phyloP scores from a whole-genome alignment of 139 green algal species.

The Pseudopediastrum boryanum region DNA sequence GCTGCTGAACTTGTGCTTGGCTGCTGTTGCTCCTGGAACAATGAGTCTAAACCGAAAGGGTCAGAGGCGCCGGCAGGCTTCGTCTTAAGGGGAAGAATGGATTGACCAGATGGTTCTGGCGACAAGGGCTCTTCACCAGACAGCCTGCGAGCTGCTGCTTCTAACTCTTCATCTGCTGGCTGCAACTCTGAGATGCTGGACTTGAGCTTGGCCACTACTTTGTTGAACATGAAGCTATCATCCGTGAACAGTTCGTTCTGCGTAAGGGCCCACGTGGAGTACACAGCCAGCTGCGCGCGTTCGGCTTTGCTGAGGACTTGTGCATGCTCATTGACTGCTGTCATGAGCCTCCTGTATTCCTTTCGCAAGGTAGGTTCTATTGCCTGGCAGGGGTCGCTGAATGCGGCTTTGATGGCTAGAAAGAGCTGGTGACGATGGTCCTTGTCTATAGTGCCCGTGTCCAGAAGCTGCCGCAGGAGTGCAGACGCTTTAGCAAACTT shows the following conservation, averaged over 20 bases:
- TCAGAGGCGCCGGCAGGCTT: too few species aligned
- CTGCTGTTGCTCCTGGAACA: constrained; percentile 17
- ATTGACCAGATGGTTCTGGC: too few species aligned
- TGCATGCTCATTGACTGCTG: not conserved
- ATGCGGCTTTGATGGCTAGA: constrained; percentile 8
- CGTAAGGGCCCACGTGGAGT: constrained; percentile 59
- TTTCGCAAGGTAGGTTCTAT: constrained; percentile 30
- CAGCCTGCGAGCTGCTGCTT: constrained; percentile 11
- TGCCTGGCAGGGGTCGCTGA: constrained; percentile 9
- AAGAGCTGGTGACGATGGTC: constrained; percentile 20
- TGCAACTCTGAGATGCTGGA: constrained; percentile 2
- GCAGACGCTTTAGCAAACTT: constrained; percentile 78
- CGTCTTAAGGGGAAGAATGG: too few species aligned
- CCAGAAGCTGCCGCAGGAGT: constrained; percentile 76
- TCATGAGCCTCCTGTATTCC: constrained; percentile 31
- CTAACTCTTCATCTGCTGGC: constrained; percentile 22
- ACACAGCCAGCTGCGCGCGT: constrained; percentile 64
- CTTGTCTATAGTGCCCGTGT: constrained; percentile 28
- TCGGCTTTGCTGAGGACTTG: constrained; percentile 50
- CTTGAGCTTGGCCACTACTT: constrained; percentile 57
- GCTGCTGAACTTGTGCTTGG: not conserved
- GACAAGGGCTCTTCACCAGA: too few species aligned
- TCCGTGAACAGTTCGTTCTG: constrained; percentile 60
- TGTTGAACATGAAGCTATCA: constrained; percentile 79
- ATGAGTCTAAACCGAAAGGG: too few species aligned